A percentile compares a stretch with the other conserved stretches of the same genome.
phyloP scores from a whole-genome alignment of 306 rosid species.

The Vicia villosa region DNA sequence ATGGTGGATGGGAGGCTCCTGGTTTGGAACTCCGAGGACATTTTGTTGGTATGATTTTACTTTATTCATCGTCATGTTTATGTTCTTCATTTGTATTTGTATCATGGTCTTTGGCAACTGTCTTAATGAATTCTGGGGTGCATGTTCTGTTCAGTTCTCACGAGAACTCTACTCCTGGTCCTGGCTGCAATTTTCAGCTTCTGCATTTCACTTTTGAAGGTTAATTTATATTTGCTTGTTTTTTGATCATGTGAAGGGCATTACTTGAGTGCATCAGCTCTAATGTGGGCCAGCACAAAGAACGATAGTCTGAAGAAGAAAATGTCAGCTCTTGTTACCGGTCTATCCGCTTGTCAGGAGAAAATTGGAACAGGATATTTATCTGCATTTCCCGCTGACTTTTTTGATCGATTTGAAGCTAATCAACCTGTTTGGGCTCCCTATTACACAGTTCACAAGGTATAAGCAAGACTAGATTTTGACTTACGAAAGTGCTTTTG shows the following conservation, averaged over 20 bases:
- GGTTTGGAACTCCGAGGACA: conserved; percentile 74
- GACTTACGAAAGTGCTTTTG: conserved; percentile 21
- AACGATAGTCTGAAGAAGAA: conserved; percentile 54
- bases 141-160: too few relatives aligned
- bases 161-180: neutral
- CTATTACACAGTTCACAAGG: conserved; percentile 98
- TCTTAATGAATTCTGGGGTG: too few relatives aligned
- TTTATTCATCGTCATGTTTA: conserved; percentile 3
- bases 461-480: conserved; percentile 35
- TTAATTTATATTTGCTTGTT: conserved; percentile 17
- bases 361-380: conserved; percentile 80
- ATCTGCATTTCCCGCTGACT: conserved; percentile 81
- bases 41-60: conserved; percentile 72
- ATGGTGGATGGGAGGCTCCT: conserved; percentile 71
- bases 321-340: conserved; percentile 62
- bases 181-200: conserved; percentile 26
- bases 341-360: conserved; percentile 68
- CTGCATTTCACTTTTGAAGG: conserved; percentile 22
- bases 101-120: too few relatives aligned
- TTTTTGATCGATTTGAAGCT: conserved; percentile 74
- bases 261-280: conserved; percentile 88
- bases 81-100: too few relatives aligned
- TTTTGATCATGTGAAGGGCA: conserved; percentile 67
- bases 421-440: conserved; percentile 80
- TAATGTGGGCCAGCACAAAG: conserved; percentile 86